Percentiles rank a stretch among this genome's conserved stretches.
These are phyloP conservation scores for Paradendryphiella salina DNA, from an alignment of 2,329 filamentous ascomycete species.

Conservation along the genomic window DNA sequence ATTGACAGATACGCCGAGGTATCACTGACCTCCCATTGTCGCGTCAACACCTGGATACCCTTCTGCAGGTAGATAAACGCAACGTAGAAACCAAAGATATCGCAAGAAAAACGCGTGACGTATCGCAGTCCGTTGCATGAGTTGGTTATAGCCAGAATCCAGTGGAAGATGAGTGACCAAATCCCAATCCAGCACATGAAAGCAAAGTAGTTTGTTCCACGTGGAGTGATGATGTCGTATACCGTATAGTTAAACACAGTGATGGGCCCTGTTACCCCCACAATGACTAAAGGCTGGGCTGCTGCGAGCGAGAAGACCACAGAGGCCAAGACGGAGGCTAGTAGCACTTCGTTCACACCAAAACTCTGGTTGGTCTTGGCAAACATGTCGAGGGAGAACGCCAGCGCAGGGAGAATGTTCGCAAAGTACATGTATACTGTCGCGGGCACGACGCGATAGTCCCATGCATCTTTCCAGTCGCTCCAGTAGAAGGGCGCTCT, in stretches of 20 bases:
- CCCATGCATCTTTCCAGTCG: slow-evolving; percentile 86
- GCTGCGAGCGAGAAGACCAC: slow-evolving; percentile 80
- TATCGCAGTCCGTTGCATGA: slow-evolving; percentile 87
- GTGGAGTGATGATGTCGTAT: slow-evolving; percentile 80
- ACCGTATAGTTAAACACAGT: slow-evolving; percentile 95
- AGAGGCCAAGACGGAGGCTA: slow-evolving; percentile 79
- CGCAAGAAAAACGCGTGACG: slow-evolving; percentile 88
- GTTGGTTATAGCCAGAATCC: slow-evolving; percentile 80
- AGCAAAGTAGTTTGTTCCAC: slow-evolving; percentile 77
- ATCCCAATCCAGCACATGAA: slow-evolving; percentile 94
- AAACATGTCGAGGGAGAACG: slow-evolving; percentile 93
- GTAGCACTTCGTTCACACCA: slow-evolving; percentile 88
- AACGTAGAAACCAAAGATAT: slow-evolving; percentile 93
- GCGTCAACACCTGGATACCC: slow-evolving; percentile 80
- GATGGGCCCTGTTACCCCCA: slow-evolving; percentile 89
- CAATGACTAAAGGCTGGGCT: slow-evolving; percentile 85
- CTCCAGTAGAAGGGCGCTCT: slow-evolving; percentile 76
- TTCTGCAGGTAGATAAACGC: slow-evolving; percentile 92
- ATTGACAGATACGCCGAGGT: slow-evolving; percentile 75
- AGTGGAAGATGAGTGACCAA: slow-evolving; percentile 84
- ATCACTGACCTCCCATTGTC: slow-evolving; percentile 67
- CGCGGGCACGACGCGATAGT: slow-evolving; percentile 84
- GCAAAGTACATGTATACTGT: slow-evolving; percentile 95
- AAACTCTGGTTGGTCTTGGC: slow-evolving; percentile 82
- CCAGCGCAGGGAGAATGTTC: slow-evolving; percentile 84